These are phyloP conservation scores for Phanerochaete carnosa DNA, from an alignment of 768 basidiomycete genomes.

Conservation along the genomic window DNA sequence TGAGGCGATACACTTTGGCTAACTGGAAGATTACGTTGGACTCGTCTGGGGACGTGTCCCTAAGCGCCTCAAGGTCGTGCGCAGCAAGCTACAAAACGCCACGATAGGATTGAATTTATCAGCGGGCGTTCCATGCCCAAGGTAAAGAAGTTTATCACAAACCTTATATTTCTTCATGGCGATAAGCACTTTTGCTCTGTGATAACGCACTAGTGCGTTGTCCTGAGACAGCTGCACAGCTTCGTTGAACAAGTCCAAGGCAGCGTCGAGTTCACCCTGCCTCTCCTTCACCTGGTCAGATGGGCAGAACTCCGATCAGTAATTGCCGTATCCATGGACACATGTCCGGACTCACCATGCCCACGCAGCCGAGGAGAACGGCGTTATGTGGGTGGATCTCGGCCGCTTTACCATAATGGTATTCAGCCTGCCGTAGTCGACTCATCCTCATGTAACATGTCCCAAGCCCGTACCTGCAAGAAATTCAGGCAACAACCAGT, in stretches of 20 bases:
- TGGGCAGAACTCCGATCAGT: slow-evolving; percentile 13
- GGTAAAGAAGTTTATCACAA: slow-evolving; percentile 28
- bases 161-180: slow-evolving; percentile 81
- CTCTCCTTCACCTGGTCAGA: slow-evolving; percentile 77
- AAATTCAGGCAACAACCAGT: slow-evolving; percentile 5
- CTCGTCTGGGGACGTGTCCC: slow-evolving; percentile 87
- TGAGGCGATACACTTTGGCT: slow-evolving; percentile 83
- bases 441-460: slow-evolving; percentile 94
- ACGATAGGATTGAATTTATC: background rate
- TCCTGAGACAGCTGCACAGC: slow-evolving; percentile 79
- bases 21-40: slow-evolving; percentile 96
- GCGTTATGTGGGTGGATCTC: slow-evolving; percentile 94
- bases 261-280: slow-evolving; percentile 71
- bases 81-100: slow-evolving; percentile 60
- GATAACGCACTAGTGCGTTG: slow-evolving; percentile 92
- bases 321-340: slow-evolving; percentile 1
- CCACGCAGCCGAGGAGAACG: slow-evolving; percentile 94
- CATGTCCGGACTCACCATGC: slow-evolving; percentile 66
- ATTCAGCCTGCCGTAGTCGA: slow-evolving; percentile 90
- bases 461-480: slow-evolving; percentile 92
- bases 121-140: background rate
- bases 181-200: slow-evolving; percentile 88
- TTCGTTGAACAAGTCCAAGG: slow-evolving; percentile 76
- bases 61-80: slow-evolving; percentile 74
- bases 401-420: slow-evolving; percentile 90